Evolutionary conservation across 805 yeast genomes (phyloP).

Genomic region (Yarrowia porcina): DNA sequence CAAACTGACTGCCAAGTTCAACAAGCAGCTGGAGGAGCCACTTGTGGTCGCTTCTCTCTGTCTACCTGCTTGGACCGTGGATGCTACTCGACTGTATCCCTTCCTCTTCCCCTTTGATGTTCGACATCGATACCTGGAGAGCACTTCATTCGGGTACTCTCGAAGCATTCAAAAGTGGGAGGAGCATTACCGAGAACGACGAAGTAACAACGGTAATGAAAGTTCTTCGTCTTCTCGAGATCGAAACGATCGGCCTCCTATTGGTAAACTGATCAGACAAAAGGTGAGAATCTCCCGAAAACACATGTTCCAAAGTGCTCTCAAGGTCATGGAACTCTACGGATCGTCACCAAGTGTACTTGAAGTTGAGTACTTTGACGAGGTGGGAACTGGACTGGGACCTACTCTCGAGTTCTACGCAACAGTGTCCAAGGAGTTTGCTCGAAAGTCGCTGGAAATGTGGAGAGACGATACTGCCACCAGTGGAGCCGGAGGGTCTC

Average conservation of each 20-base stretch:
- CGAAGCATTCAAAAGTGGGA: slow-evolving; percentile 80
- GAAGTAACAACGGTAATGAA: slow-evolving; percentile 36
- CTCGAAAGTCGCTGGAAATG: slow-evolving; percentile 52
- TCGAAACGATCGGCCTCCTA: slow-evolving; percentile 30
- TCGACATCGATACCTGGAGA: slow-evolving; percentile 70
- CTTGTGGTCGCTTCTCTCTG: slow-evolving; percentile 81
- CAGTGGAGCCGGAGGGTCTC: slow-evolving; percentile 28
- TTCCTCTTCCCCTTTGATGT: slow-evolving; percentile 83
- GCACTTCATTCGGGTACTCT: slow-evolving; percentile 89
- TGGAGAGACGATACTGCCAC: slow-evolving; percentile 54
- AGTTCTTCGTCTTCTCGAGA: slow-evolving; percentile 28
- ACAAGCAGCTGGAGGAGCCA: slow-evolving; percentile 86
- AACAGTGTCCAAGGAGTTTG: slow-evolving; percentile 69
- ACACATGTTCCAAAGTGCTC: slow-evolving; percentile 68
- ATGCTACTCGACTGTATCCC: slow-evolving; percentile 68
- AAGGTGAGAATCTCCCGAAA: slow-evolving; percentile 75
- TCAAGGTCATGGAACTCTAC: slow-evolving; percentile 70
- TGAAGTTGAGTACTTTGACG: slow-evolving; percentile 85
- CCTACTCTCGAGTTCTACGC: slow-evolving; percentile 95
- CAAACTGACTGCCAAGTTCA: slow-evolving; percentile 80
- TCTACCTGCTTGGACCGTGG: slow-evolving; percentile 79
- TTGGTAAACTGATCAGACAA: slow-evolving; percentile 76
- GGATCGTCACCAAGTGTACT: slow-evolving; percentile 77
- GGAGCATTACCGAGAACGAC: slow-evolving; percentile 38
- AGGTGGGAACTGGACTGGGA: slow-evolving; percentile 94